phyloP scores from a whole-genome alignment of 306 rosid species.

The Prunus campanulata region DNA sequence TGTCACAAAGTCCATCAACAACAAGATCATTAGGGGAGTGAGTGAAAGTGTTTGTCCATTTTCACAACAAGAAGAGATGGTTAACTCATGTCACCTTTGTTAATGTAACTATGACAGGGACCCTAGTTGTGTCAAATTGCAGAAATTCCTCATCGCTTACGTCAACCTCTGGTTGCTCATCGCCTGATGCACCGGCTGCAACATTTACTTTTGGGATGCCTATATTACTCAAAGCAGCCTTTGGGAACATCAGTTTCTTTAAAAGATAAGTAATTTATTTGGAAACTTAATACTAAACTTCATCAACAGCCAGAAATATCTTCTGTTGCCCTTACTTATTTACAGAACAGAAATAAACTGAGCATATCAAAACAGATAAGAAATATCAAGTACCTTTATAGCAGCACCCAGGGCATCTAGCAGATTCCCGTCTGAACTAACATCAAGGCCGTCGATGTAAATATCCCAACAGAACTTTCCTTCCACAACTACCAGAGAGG shows the following conservation, averaged over 20 bases:
- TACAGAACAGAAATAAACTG: not conserved
- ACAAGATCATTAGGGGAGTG: too few relatives aligned
- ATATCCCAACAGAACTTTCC: constrained; percentile 96
- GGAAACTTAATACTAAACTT: not conserved
- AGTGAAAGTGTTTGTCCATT: too few relatives aligned
- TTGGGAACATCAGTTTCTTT: constrained; percentile 27
- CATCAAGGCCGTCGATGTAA: constrained; percentile 81
- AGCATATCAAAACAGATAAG: not conserved
- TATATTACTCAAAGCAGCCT: constrained; percentile 86
- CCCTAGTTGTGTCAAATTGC: constrained; percentile 78
- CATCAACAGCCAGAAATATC: not conserved
- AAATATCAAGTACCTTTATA: constrained; percentile 59
- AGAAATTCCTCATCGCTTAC: constrained; percentile 84
- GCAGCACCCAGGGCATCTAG: constrained; percentile 89
- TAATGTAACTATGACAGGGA: constrained; percentile 80
- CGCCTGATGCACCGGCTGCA: constrained; percentile 48
- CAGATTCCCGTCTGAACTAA: constrained; percentile 83
- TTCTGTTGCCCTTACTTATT: not conserved
- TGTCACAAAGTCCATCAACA: too few relatives aligned
- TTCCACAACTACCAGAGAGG: constrained; percentile 61
- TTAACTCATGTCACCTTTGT: constrained; percentile 55
- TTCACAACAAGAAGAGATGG: not conserved
- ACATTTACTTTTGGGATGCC: constrained; percentile 84
- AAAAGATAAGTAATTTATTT: not conserved
- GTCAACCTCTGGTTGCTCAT: constrained; percentile 73